These are phyloP conservation scores for Echinochloa phyllopogon DNA, from an alignment of 176 grass and related monocot species.

Conservation along the genomic window DNA sequence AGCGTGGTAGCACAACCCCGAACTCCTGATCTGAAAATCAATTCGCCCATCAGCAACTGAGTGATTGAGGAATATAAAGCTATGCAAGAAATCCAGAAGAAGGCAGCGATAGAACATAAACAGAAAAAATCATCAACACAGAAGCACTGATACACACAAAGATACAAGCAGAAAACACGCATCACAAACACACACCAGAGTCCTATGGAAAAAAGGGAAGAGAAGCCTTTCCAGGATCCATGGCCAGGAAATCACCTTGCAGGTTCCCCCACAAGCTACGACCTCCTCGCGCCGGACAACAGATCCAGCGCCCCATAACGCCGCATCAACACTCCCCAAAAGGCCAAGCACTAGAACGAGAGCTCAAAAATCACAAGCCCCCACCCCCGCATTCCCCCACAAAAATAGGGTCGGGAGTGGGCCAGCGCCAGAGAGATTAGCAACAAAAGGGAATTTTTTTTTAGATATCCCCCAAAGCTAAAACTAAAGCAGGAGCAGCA, in stretches of 20 bases:
- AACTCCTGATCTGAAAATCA: slow-evolving; percentile 41
- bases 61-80: neutral
- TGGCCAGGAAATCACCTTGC: slow-evolving; percentile 37
- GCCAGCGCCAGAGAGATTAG: slow-evolving; percentile 51
- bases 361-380: slow-evolving; percentile 46
- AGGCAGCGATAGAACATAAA: slow-evolving; percentile 1
- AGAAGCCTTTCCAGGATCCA: neutral
- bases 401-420: slow-evolving; percentile 46
- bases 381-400: slow-evolving; percentile 47
- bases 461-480: slow-evolving; percentile 41
- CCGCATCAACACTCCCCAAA: slow-evolving; percentile 46
- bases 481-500: slow-evolving; percentile 37
- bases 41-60: slow-evolving; percentile 18
- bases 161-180: neutral
- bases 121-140: neutral
- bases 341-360: slow-evolving; percentile 18
- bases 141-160: neutral
- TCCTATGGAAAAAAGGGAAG: neutral
- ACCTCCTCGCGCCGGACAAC: slow-evolving; percentile 26
- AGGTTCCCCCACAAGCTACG: slow-evolving; percentile 6
- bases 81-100: slow-evolving; percentile 25
- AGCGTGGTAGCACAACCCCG: neutral
- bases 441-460: slow-evolving; percentile 47
- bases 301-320: slow-evolving; percentile 50
- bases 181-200: neutral